Percentiles rank a stretch among this genome's conserved stretches.
These are phyloP conservation scores for Talinum fruticosum DNA, from an alignment of 148 eudicot species.

Conservation along the genomic window DNA sequence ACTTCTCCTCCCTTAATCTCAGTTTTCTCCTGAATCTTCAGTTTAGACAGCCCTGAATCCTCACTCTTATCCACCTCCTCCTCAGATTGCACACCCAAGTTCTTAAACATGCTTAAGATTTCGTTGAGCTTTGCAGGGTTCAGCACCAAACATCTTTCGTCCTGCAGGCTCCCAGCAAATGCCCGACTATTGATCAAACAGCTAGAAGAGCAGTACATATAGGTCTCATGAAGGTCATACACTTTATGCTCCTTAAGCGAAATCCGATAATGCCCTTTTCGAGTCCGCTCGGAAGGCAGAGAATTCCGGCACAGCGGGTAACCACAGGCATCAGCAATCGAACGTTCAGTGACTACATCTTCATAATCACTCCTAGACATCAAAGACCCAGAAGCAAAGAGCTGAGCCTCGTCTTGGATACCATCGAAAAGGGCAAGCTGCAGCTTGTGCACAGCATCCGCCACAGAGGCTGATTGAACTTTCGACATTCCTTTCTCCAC, in stretches of 20 bases:
- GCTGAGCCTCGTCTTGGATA: slow-evolving; percentile 50
- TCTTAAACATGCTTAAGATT: slow-evolving; percentile 53
- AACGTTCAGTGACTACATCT: slow-evolving; percentile 81
- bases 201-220: slow-evolving; percentile 63
- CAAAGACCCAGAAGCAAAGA: slow-evolving; percentile 67
- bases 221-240: slow-evolving; percentile 84
- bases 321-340: slow-evolving; percentile 66
- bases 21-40: slow-evolving; percentile 70
- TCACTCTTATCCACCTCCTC: slow-evolving; percentile 39
- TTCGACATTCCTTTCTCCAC: slow-evolving; percentile 37
- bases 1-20: slow-evolving; percentile 48
- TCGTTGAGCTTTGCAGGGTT: slow-evolving; percentile 45
- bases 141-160: slow-evolving; percentile 54
- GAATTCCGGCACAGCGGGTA: slow-evolving; percentile 72
- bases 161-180: slow-evolving; percentile 60
- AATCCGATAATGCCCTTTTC: slow-evolving; percentile 72
- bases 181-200: slow-evolving; percentile 73
- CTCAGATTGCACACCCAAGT: slow-evolving; percentile 30
- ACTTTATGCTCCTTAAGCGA: slow-evolving; percentile 88
- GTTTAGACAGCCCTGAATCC: slow-evolving; percentile 42
- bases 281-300: slow-evolving; percentile 51
- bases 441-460: slow-evolving; percentile 66
- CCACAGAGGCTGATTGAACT: slow-evolving; percentile 34
- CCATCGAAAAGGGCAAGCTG: slow-evolving; percentile 76
- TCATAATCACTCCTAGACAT: slow-evolving; percentile 63